Evolutionary conservation across 768 basidiomycete species (phyloP), one percentile per base, ranked within the genome.

Genomic region (Boletus subcaerulescens): DNA sequence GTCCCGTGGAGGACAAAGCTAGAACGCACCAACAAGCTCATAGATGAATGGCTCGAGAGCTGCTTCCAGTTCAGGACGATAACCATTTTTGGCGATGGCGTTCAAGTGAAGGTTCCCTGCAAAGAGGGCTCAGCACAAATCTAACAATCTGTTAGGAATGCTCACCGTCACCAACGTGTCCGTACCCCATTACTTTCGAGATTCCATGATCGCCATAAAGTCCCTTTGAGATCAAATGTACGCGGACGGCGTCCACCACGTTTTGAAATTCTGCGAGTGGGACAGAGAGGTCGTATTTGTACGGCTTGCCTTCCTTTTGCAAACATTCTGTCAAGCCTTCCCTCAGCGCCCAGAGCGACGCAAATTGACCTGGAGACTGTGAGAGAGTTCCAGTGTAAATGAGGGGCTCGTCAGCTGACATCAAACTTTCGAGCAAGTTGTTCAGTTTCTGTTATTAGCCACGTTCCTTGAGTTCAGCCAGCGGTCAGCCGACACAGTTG

Each of bases 201-300:
- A 98, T 89, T 26, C 83, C 86, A 43, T 83, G 77, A 17, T 88
- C 85, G 14, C 79, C 80, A 40, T 92, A 75, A 11, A 91, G 78
- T 5, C 86, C 89, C 61, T 86, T 85, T 20, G 82, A 80, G 33
- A 77, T 71, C 36, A 98, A 74, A 52, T 83, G 85, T 56, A 87
- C 84, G 53, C 89, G 77, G 33, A 93, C 87, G 32, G 79, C 72
- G 66, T 97, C 91, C 32, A 98, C 91, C 14, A 96, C 85, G 9
- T 80, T 79, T 73, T 98, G 87, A 80, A 98, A 98, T 57, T 84
- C 81, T 18, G 83, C 80, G 5, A 94, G 77, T 7, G 95, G 95
- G 14, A 98, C 83, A 12, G 91, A 93, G 43, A 99, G 82, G 64
- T 97, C 94, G 67, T 98, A 99, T 74, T 99, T 99, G 77, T 98